Evolutionary conservation across 2,329 filamentous ascomycete species (phyloP).

Genomic region (Calonectria hawksworthii): DNA sequence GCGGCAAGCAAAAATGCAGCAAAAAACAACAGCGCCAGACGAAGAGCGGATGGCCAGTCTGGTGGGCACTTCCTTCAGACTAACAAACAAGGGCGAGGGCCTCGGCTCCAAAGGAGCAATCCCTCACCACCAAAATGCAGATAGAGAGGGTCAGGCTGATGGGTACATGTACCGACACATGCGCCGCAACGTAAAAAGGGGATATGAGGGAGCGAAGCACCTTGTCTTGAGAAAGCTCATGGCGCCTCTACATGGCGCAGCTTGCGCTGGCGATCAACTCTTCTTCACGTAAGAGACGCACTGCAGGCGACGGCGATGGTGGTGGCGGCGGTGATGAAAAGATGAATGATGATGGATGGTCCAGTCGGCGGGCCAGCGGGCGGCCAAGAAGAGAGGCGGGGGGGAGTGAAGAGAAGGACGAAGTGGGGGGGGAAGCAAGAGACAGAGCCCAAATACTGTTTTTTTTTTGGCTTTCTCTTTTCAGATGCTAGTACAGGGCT

Average conservation of each 20-base stretch:
- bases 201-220: conserved; percentile 46
- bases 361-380: conserved; percentile 19
- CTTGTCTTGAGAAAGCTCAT: conserved; percentile 62
- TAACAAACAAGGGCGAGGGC: background rate
- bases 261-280: conserved; percentile 40
- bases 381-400: conserved; percentile 15
- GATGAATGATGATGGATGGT: conserved; percentile 17
- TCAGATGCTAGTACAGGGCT: conserved; percentile 9
- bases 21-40: conserved; percentile 5
- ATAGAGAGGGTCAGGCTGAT: background rate
- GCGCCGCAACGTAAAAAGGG: background rate
- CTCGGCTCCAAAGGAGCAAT: background rate
- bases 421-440: conserved; percentile 13
- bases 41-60: background rate
- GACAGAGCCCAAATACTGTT: conserved; percentile 8
- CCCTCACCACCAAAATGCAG: background rate
- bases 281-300: conserved; percentile 15
- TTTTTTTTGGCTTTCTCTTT: conserved; percentile 20
- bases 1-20: conserved; percentile 18
- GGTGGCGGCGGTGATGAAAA: conserved; percentile 13
- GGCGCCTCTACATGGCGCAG: conserved; percentile 54
- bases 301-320: background rate
- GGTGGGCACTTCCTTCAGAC: background rate
- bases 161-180: conserved; percentile 5
- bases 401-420: conserved; percentile 9